Evolutionary conservation across 164 flowering plant genomes (phyloP), one percentile per base, ranked within the genome.

Genomic region (Macadamia integrifolia): DNA sequence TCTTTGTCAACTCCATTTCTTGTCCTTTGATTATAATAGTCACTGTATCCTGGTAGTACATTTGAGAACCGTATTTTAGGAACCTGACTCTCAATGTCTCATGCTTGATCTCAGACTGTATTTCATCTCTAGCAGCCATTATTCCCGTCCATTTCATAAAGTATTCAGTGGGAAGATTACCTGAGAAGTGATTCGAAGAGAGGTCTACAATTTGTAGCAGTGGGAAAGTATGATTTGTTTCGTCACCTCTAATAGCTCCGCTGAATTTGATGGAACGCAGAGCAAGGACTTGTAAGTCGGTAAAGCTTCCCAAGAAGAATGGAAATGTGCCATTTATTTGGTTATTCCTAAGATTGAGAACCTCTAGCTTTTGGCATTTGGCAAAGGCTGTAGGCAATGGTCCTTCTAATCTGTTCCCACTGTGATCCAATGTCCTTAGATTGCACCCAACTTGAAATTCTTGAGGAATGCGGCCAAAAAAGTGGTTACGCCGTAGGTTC

Each of bases 201-300:
- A 86, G 50, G 43, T 88, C 93, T 4, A 88, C 64, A 58, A 88
- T 84, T 32, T 84, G 87, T 62, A 88, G 83, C 68, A 7, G 65
- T 17, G 65, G 60, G 74, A 82, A 83, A 9, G 48, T 12, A 28
- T 6, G 9, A 9, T 30, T 43, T 7, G 10, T 17, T 46, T 6
- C 43, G 1, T 42, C 53, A 68, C 80, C 77, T 11, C 18, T 31
- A 32, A 88, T 63, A 11, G 53, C 0, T 9, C 92, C 92, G 52
- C 72, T 49, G 44, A 88, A 83, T 0, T 29, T 64, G 72, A 86
- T 88, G 35, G 71, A 56, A 1, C 86, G 72, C 67, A 86, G 10
- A 60, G 81, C 80, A 31, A 88, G 80, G 42, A 86, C 89, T 0
- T 76, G 80, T 67, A 88, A 62, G 14, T 52, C 68, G 44, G 82